Base-by-base conservation (phyloP, 805 yeast species). In the Spathaspora gorwiae region DNA sequence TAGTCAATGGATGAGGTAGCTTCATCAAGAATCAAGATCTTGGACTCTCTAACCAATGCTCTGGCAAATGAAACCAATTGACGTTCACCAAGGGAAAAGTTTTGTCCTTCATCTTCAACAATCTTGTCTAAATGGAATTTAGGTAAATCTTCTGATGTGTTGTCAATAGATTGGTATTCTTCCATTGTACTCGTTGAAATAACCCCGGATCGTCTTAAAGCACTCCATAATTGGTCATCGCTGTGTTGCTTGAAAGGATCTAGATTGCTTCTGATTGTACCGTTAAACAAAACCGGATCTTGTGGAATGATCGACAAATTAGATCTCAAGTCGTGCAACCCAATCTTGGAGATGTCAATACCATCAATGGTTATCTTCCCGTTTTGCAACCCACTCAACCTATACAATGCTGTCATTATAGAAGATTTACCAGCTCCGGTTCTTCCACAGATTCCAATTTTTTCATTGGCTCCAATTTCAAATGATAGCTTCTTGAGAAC, bases 391-490 rank as follows among this genome's bases (percentile, higher is more conserved):
- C 80, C 84, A 13, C 69, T 64, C 37, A 81, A 53, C 51, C 85
- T 56, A 72, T 19, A 80, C 42, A 80, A 57, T 1, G 83, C 83
- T 12, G 80, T 72, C 78, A 79, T 80, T 44, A 80, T 78, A 3
- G 84, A 73, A 2, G 81, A 66, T 62, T 80, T 81, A 39, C 95
- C 95, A 3, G 94, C 92, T 53, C 95, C 95, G 0, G 95, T 87
- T 57, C 95, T 76, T 36, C 95, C 95, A 67, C 90, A 84, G 44
- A 87, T 80, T 34, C 95, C 95, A 49, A 87, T 75, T 56, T 83
- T 85, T 59, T 86, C 85, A 9, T 73, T 66, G 1, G 81, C 75
- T 6, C 67, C 58, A 41, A 84, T 68, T 5, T 47, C 62, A 53
- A 72, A 56, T 27, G 57, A 55, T 45, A 81, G 49, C 43, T 71